A percentile compares a stretch with the other conserved stretches of the same genome.
phyloP scores from a whole-genome alignment of 202 grass and related monocot genomes.

The Setaria italica region DNA sequence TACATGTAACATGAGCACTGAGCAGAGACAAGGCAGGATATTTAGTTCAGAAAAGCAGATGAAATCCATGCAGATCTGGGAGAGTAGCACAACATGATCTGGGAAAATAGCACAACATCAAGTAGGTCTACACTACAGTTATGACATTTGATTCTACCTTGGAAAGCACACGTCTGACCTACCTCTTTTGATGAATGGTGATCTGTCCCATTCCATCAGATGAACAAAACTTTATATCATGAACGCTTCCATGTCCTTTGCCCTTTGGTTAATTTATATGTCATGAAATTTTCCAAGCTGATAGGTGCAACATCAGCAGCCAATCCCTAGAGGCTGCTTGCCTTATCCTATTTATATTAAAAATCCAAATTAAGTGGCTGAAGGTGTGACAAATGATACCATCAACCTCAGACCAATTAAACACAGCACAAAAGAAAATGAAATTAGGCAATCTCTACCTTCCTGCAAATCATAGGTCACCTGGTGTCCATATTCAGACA shows the following conservation, averaged over 20 bases:
- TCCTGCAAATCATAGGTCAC: constrained; percentile 15
- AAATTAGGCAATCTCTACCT: background rate
- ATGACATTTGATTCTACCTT: constrained; percentile 14
- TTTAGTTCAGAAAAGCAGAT: constrained; percentile 20
- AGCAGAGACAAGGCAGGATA: background rate
- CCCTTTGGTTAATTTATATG: constrained; percentile 30
- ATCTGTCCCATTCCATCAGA: constrained; percentile 47
- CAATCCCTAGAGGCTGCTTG: constrained; percentile 37
- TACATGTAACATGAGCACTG: constrained; percentile 11
- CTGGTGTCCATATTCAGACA: constrained; percentile 24
- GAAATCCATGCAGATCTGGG: constrained; percentile 8
- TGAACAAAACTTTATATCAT: constrained; percentile 15
- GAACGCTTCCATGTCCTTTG: constrained; percentile 15
- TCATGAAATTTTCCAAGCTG: constrained; percentile 30
- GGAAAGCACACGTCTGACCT: constrained; percentile 37
- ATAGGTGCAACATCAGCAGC: constrained; percentile 3
- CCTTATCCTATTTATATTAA: constrained; percentile 20
- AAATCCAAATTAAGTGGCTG: constrained; percentile 13
- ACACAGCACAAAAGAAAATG: background rate
- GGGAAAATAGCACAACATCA: background rate
- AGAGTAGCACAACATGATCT: background rate
- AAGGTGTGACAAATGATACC: constrained; percentile 2
- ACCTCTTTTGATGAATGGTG: constrained; percentile 30
- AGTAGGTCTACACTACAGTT: background rate
- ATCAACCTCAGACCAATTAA: constrained; percentile 30